A percentile compares a stretch with the other conserved stretches of the same genome.
These are phyloP conservation scores for Neurospora hispaniola DNA, from an alignment of 495 filamentous ascomycete species.

Conservation along the genomic window DNA sequence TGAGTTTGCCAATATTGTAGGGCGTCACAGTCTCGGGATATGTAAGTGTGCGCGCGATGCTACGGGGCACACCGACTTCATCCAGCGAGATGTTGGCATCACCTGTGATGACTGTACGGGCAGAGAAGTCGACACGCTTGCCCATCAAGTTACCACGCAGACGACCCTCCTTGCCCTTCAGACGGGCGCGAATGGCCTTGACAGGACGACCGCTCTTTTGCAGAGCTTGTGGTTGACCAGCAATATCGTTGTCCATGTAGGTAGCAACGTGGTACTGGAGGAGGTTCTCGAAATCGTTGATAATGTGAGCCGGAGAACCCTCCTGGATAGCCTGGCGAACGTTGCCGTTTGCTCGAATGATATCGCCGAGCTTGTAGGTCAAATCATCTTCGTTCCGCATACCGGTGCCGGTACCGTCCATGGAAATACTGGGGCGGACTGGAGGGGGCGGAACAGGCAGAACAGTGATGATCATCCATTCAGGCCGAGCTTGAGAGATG, in stretches of 20 bases:
- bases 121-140: constrained; percentile 98
- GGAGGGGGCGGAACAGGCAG: constrained; percentile 91
- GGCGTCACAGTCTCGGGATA: constrained; percentile 97
- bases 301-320: constrained; percentile 80
- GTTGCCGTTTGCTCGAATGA: constrained; percentile 94
- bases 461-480: constrained; percentile 97
- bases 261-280: constrained; percentile 98
- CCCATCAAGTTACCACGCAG: constrained; percentile 98
- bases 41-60: constrained; percentile 80
- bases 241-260: constrained; percentile 99
- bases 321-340: constrained; percentile 79
- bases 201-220: constrained; percentile 94
- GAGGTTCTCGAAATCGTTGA: constrained; percentile 77
- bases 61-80: constrained; percentile 88
- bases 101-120: constrained; percentile 97
- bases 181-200: constrained; percentile 87
- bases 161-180: constrained; percentile 98
- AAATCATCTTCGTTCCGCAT: constrained; percentile 94
- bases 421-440: constrained; percentile 88
- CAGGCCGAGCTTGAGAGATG: constrained; percentile 84
- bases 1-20: constrained; percentile 91
- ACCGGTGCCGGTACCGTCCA: constrained; percentile 79
- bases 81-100: constrained; percentile 93
- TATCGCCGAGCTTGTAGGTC: constrained; percentile 97
- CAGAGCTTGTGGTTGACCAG: constrained; percentile 86